Evolutionary conservation across 306 rosid genomes (phyloP).

Genomic region (Cucurbita ficifolia): DNA sequence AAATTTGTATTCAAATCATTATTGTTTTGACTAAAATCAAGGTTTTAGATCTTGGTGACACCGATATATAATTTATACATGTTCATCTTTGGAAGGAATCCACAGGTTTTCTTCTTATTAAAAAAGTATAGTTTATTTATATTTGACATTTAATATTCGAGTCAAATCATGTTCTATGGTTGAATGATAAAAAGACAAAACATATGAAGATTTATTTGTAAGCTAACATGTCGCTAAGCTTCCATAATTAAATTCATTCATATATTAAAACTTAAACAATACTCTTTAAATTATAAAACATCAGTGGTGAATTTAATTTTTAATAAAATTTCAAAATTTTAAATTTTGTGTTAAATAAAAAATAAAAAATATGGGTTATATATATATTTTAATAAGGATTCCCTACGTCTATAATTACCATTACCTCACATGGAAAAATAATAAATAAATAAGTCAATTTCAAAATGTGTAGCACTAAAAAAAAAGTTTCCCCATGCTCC

Average conservation of each 20-base stretch:
- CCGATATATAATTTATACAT: neutral
- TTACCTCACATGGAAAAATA: too few species aligned
- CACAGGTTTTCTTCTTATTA: neutral
- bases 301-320: too few species aligned
- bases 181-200: neutral
- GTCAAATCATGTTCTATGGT: conserved; percentile 1
- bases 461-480: neutral
- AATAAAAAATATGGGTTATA: too few species aligned
- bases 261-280: neutral
- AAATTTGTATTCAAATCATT: neutral
- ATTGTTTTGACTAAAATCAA: neutral
- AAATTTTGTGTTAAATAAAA: too few species aligned
- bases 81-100: neutral
- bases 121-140: neutral
- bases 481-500: neutral
- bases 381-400: too few species aligned
- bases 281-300: too few species aligned
- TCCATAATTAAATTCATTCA: neutral
- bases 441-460: neutral
- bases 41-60: neutral
- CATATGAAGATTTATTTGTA: neutral
- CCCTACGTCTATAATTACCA: too few species aligned
- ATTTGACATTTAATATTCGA: neutral
- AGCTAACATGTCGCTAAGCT: neutral
- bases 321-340: too few species aligned